Percentiles rank a stretch among this genome's conserved stretches.
Evolutionary conservation across 768 basidiomycete species (phyloP).

Genomic region (Boletus rufocinnamomeus): DNA sequence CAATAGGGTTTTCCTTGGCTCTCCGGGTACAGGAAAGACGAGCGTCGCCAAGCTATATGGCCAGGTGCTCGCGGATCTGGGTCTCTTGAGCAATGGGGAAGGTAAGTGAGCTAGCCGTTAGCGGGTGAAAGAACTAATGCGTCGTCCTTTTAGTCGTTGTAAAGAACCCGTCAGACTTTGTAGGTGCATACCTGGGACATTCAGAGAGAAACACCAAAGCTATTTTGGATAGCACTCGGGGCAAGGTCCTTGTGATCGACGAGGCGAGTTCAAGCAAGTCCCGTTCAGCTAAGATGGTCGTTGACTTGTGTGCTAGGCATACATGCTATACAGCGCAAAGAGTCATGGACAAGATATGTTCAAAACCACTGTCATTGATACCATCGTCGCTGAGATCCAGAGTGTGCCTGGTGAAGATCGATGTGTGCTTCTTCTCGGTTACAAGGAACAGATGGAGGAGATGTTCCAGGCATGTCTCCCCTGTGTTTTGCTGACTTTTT

Average conservation of each 20-base stretch:
- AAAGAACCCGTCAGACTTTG: constrained; percentile 70
- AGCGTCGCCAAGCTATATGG: constrained; percentile 70
- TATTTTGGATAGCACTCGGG: constrained; percentile 57
- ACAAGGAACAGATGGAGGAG: constrained; percentile 64
- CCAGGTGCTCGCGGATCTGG: constrained; percentile 58
- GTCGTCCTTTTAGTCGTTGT: constrained; percentile 47
- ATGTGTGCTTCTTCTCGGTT: constrained; percentile 65
- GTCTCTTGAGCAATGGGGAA: constrained; percentile 72
- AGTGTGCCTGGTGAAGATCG: constrained; percentile 69
- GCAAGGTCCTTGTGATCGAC: constrained; percentile 72
- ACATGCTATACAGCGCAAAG: constrained; percentile 55
- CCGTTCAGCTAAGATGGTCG: not conserved
- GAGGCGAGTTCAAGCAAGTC: constrained; percentile 45
- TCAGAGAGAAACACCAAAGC: constrained; percentile 67
- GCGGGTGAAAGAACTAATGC: not conserved
- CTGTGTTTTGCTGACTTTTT: not conserved
- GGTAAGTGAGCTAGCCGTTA: constrained; percentile 37
- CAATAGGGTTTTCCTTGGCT: constrained; percentile 66
- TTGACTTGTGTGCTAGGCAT: constrained; percentile 10
- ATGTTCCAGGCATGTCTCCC: constrained; percentile 63
- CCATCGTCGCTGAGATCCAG: constrained; percentile 74
- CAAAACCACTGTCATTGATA: constrained; percentile 73
- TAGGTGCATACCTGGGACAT: constrained; percentile 57
- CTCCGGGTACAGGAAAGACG: constrained; percentile 73
- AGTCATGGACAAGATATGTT: constrained; percentile 45